Percentiles rank a stretch among this genome's conserved stretches.
These are phyloP conservation scores for Sporothrix dimorphospora DNA, from an alignment of 2,329 filamentous ascomycete species.

Conservation along the genomic window DNA sequence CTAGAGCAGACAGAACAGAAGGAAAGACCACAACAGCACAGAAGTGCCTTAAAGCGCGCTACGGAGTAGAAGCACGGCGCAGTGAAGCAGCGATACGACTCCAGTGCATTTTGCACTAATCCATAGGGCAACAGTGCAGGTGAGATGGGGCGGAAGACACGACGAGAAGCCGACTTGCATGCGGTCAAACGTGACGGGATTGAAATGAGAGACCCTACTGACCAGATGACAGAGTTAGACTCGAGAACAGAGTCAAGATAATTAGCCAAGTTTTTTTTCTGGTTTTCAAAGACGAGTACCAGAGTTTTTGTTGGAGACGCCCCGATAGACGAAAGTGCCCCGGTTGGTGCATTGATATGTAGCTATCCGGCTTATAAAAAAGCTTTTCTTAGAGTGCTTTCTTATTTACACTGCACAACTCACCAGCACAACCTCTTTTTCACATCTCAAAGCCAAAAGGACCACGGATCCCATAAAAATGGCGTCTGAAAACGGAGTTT, in stretches of 20 bases:
- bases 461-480: background rate
- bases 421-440: background rate
- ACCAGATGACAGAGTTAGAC: background rate
- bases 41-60: background rate
- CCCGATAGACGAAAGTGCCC: background rate
- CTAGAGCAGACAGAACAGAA: background rate
- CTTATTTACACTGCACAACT: background rate
- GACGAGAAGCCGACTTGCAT: background rate
- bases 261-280: too few relatives aligned
- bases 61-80: conserved; percentile 1
- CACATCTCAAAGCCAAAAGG: background rate
- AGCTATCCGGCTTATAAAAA: conserved; percentile 16
- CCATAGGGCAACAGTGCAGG: too few relatives aligned
- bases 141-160: background rate
- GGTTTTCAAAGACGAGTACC: background rate
- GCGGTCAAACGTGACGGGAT: background rate
- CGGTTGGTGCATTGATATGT: conserved; percentile 20
- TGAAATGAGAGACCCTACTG: background rate
- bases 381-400: conserved; percentile 18
- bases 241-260: background rate
- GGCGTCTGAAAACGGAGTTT: conserved; percentile 9
- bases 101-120: background rate
- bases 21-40: background rate
- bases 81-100: background rate
- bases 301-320: background rate